A percentile compares a stretch with the other conserved stretches of the same genome.
These are phyloP conservation scores for Xylaria sp. DNA, from an alignment of 2,329 filamentous ascomycete species.

Conservation along the genomic window DNA sequence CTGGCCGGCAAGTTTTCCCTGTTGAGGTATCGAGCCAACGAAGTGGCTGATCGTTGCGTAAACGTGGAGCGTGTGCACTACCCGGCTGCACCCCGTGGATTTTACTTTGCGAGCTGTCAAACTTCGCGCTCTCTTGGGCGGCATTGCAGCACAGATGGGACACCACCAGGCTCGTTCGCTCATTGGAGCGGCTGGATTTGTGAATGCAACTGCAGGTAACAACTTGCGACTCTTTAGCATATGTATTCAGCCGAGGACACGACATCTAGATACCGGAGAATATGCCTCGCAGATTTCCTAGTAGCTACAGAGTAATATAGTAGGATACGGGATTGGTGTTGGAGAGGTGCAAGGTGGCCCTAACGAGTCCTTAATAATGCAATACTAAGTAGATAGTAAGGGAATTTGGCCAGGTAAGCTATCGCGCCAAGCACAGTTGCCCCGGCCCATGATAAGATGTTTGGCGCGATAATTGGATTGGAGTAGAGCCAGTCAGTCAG, in stretches of 20 bases:
- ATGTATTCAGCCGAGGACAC: conserved; percentile 29
- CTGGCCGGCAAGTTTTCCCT: background rate
- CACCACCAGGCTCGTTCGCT: background rate
- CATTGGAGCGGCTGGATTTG: conserved; percentile 27
- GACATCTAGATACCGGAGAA: conserved; percentile 11
- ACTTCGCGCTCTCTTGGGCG: background rate
- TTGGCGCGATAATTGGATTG: background rate
- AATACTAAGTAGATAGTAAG: background rate
- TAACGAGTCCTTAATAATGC: conserved; percentile 1
- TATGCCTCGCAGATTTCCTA: background rate
- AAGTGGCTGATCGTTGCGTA: conserved; percentile 8
- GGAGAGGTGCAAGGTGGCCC: background rate
- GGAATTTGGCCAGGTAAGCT: conserved; percentile 3
- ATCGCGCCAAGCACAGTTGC: background rate
- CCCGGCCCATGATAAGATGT: conserved; percentile 1
- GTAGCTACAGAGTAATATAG: conserved; percentile 2
- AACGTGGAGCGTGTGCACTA: background rate
- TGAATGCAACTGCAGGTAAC: conserved; percentile 4
- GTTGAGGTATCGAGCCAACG: conserved; percentile 10
- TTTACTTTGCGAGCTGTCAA: background rate
- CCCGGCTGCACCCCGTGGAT: background rate
- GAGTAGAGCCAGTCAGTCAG: background rate
- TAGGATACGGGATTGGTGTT: background rate
- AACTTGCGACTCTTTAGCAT: conserved; percentile 9
- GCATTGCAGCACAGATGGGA: conserved; percentile 15